Conservation (phyloP, 1,284 basidiomycete species). For the Wallemia mellicola region DNA sequence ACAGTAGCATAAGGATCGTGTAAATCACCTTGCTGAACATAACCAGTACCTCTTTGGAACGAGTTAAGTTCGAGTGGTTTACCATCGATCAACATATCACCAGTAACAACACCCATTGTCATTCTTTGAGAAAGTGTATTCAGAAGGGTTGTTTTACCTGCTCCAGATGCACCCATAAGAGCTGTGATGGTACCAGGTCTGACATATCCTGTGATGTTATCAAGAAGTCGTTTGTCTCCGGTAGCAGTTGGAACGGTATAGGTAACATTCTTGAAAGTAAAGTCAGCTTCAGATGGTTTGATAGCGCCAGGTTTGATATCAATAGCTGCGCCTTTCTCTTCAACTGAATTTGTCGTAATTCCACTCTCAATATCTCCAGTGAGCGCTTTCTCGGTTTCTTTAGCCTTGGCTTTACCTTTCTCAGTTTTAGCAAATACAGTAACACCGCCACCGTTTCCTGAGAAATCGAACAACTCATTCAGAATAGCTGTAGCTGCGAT, state of each 20-base stretch:
- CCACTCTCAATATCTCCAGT: neutral
- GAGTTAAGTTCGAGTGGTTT: constrained; percentile 15
- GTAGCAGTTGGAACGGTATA: neutral
- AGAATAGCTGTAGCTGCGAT: neutral
- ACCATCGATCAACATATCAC: constrained; percentile 21
- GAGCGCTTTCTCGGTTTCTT: neutral
- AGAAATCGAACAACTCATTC: neutral
- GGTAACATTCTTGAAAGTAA: neutral
- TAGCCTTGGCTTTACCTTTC: neutral
- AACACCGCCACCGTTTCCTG: neutral
- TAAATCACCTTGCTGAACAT: constrained; percentile 16
- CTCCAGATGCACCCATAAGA: constrained; percentile 90
- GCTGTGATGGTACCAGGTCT: constrained; percentile 69
- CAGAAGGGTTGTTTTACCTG: constrained; percentile 55
- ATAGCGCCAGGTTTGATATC: neutral
- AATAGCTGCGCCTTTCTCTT: neutral
- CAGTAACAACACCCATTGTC: constrained; percentile 7
- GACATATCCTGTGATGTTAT: constrained; percentile 46
- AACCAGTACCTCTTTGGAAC: constrained; percentile 23
- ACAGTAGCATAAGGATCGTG: constrained; percentile 50
- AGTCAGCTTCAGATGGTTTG: neutral
- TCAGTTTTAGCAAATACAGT: neutral
- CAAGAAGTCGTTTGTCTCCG: constrained; percentile 32
- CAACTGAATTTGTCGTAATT: neutral
- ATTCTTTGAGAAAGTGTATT: neutral